Conservation (phyloP, 1,284 basidiomycete genomes). For the Sparassis latifolia region DNA sequence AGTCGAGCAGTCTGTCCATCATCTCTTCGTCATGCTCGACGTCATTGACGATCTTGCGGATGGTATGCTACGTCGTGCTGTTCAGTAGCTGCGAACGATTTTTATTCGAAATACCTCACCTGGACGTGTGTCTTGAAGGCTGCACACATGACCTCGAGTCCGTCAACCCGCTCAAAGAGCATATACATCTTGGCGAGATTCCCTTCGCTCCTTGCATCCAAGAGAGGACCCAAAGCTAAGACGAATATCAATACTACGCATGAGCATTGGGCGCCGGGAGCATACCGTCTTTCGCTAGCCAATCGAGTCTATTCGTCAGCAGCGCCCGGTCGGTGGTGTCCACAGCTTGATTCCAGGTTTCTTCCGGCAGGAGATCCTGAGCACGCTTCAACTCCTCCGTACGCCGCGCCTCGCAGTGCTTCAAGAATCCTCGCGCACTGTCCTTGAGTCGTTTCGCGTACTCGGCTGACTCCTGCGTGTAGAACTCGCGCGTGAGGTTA, state of each 20-base stretch:
- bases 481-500: constrained; percentile 43
- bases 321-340: constrained; percentile 49
- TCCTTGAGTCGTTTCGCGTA: constrained; percentile 32
- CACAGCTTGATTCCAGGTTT: constrained; percentile 43
- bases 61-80: constrained; percentile 34
- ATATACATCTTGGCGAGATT: constrained; percentile 56
- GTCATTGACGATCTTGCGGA: constrained; percentile 56
- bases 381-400: constrained; percentile 52
- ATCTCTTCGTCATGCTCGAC: constrained; percentile 60
- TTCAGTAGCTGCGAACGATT: neutral
- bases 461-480: constrained; percentile 41
- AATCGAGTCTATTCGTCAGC: constrained; percentile 43
- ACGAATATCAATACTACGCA: neutral
- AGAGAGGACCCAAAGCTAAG: constrained; percentile 54
- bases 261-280: neutral
- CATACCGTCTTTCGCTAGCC: constrained; percentile 54
- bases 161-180: constrained; percentile 57
- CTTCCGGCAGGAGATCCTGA: constrained; percentile 41
- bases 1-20: constrained; percentile 69
- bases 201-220: constrained; percentile 43
- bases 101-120: constrained; percentile 27
- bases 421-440: constrained; percentile 51
- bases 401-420: constrained; percentile 39
- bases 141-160: constrained; percentile 47
- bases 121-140: constrained; percentile 58